These are phyloP conservation scores for Chlamydomonas schloesseri DNA, from an alignment of 139 green algal genomes.

Conservation along the genomic window DNA sequence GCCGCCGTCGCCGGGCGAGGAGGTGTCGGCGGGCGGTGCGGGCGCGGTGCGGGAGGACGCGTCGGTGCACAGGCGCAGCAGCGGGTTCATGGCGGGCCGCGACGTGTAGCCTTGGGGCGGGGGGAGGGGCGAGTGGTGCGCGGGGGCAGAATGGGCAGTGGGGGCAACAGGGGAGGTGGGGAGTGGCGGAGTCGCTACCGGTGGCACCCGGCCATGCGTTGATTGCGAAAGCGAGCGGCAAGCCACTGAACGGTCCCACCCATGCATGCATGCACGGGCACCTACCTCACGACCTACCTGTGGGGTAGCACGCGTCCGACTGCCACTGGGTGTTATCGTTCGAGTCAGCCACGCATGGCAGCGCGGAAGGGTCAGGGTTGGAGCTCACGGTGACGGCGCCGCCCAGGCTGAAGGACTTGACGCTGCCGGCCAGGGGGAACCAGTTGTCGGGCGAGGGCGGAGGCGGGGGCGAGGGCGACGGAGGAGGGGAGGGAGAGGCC, in stretches of 20 bases:
- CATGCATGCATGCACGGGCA: too few species aligned
- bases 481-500: neutral
- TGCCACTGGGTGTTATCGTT: slow-evolving; percentile 44
- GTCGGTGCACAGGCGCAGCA: neutral
- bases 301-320: slow-evolving; percentile 30
- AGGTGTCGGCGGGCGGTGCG: neutral
- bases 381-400: neutral
- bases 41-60: neutral
- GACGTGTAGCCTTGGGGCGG: neutral
- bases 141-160: too few species aligned
- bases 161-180: too few species aligned
- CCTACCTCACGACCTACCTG: neutral
- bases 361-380: neutral
- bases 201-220: too few species aligned
- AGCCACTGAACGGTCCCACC: too few species aligned
- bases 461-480: neutral
- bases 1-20: too few species aligned
- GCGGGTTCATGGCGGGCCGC: slow-evolving; percentile 40
- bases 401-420: slow-evolving; percentile 16
- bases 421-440: neutral
- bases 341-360: neutral
- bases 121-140: too few species aligned
- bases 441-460: neutral
- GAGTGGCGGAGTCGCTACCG: too few species aligned
- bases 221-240: too few species aligned